Base-by-base conservation (phyloP, 2,329 filamentous ascomycete species). In the Raffaelea deltoideospora region DNA sequence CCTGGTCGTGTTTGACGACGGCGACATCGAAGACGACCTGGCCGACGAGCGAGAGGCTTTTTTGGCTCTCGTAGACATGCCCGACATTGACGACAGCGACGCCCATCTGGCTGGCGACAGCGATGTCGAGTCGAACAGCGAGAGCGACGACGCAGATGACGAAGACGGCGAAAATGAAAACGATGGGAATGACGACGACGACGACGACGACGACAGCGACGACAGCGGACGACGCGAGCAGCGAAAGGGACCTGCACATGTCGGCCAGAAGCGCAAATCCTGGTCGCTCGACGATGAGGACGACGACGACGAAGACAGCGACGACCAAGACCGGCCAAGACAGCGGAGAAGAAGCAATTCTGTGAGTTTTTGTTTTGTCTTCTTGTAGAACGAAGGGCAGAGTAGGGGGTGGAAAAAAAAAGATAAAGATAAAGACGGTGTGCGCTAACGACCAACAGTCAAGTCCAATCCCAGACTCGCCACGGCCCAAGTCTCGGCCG, bases 1-100 rank as follows among this genome's bases (percentile, higher is more conserved):
- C 0, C 81, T 98, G 30, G 73, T 98, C 42, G 86, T 95, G 3
- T 93, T 90, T 54, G 90, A 96, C 51, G 90, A 96, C 52, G 90
- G 88, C 2, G 90, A 98, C 54, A 87, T 98, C 35, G 81, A 88
- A 46, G 81, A 88, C 46, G 82, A 87, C 24, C 61, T 98, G 24
- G 58, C 57, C 11, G 61, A 62, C 1, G 86, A 96, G 57, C 71
- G 75, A 47, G 76, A 84, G 41, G 87, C 90, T 28, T 96, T 92
- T 51, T 72, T 82, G 45, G 79, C 79, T n/a, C 61, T 96, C 35
- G 65, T 84, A 32, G 79, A 86, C 43, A 96, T 98, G 86, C 88
- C 87, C 1, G 83, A 92, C 33, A 61, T 93, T 33, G 84, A 84
- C 28, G 83, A 90, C 23, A 71, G 78, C 21, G 76, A 73, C 10